Evolutionary conservation across 768 basidiomycete species (phyloP).

Genomic region (Lactifluus piperatus): DNA sequence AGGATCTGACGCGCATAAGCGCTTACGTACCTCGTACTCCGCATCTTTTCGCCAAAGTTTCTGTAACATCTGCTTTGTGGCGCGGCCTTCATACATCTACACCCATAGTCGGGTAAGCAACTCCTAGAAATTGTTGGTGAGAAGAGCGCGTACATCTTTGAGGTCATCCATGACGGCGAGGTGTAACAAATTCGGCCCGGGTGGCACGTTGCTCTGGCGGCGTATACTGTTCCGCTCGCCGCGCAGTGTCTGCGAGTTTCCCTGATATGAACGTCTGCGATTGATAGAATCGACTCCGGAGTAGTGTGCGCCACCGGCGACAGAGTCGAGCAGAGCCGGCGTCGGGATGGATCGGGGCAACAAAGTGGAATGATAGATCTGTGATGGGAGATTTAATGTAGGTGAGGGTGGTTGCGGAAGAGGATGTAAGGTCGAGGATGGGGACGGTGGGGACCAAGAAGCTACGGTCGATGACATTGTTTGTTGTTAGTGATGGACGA

Average conservation of each 20-base stretch:
- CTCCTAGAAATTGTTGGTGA: too few relatives aligned
- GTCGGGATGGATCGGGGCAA: conserved; percentile 37
- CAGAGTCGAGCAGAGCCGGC: conserved; percentile 44
- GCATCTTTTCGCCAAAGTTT: conserved; percentile 47
- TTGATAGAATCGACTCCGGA: conserved; percentile 40
- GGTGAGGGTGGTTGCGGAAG: conserved; percentile 9
- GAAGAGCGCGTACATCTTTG: conserved; percentile 30
- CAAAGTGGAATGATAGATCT: conserved; percentile 40
- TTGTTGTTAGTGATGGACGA: background rate
- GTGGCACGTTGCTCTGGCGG: conserved; percentile 4
- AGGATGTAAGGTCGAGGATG: background rate
- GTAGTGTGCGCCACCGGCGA: conserved; percentile 56
- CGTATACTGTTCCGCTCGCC: background rate
- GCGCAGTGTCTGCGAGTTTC: background rate
- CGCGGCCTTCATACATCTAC: conserved; percentile 44
- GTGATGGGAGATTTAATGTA: conserved; percentile 28
- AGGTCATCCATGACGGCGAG: conserved; percentile 47
- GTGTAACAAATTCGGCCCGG: conserved; percentile 26
- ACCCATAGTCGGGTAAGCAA: background rate
- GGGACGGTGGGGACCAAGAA: background rate
- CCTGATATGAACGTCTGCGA: conserved; percentile 15
- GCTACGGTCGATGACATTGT: background rate
- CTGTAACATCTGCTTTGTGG: conserved; percentile 44
- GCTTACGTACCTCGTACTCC: conserved; percentile 49
- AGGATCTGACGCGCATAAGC: too few relatives aligned